Evolutionary conservation across 2,329 filamentous ascomycete genomes (phyloP), one percentile per base, ranked within the genome.

Genomic region (Ophiostoma novo-ulmi): DNA sequence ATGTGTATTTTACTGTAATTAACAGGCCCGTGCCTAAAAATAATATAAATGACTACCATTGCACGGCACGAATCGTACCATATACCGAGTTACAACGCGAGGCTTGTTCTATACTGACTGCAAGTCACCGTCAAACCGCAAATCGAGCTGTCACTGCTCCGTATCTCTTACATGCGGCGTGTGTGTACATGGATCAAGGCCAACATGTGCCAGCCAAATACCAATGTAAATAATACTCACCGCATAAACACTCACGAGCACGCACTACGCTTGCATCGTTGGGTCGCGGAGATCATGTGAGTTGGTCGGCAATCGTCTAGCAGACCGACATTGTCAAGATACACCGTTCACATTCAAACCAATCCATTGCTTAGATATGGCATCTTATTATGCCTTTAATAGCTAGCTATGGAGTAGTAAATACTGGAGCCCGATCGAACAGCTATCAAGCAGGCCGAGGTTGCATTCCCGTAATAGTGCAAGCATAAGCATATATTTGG

Each of bases 381-480:
- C 17, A 48, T 48, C 17, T 48, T 58, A 58, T n/a, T 31, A 58
- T 58, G 52, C n/a, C 22, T 26, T 14, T 58, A n/a, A 58, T 26
- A 58, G n/a, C 3, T 26, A 58, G n/a, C 3, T 58, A 58, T 22
- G 4, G 4, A 55, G 52, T n/a, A 26, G 20, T 10, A 5, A 26
- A 58, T 58, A 58, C 52, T 58, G 52, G 52, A 58, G 52, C 52
- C 52, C 52, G 52, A 26, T 48, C 17, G 52, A 55, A 26, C 4
- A 10, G 26, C n/a, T 14, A 58, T 22, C 52, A 4, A 55, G 13
- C 11, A 26, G 17, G n/a, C n/a, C 22, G 31, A 26, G 52, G 52
- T 58, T 58, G 52, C 52, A 58, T 58, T n/a, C 52, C 52, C 22
- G 52, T 58, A 58, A 22, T 58, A 58, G 26, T 55, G 52, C 44